Conservation (phyloP, 768 basidiomycete genomes). For the Russula vinacea region DNA sequence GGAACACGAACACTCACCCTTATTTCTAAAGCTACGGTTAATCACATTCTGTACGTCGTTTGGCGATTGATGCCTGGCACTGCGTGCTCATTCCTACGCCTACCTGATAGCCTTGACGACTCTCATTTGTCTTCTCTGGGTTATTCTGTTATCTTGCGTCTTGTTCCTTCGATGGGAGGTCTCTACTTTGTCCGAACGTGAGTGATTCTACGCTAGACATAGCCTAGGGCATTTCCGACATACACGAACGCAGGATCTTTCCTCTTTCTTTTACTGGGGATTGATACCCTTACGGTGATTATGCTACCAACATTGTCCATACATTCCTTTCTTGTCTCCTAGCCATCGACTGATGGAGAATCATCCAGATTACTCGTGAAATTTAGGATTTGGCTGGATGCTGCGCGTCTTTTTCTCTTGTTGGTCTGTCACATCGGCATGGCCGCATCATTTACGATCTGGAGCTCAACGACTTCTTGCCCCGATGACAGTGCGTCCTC, state of each 20-base stretch:
- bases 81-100: slow-evolving; percentile 7
- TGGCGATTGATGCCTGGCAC: not conserved
- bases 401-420: slow-evolving; percentile 48
- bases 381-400: slow-evolving; percentile 55
- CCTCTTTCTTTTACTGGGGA: slow-evolving; percentile 44
- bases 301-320: slow-evolving; percentile 46
- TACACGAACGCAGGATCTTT: slow-evolving; percentile 41
- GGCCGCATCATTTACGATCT: slow-evolving; percentile 44
- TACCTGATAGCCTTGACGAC: slow-evolving; percentile 42
- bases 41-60: slow-evolving; percentile 32
- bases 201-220: slow-evolving; percentile 29
- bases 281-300: slow-evolving; percentile 42
- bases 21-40: slow-evolving; percentile 34
- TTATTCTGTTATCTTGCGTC: slow-evolving; percentile 46
- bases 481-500: slow-evolving; percentile 41
- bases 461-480: slow-evolving; percentile 46
- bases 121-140: slow-evolving; percentile 49
- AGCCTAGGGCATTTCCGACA: not conserved
- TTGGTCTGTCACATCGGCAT: slow-evolving; percentile 45
- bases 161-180: slow-evolving; percentile 47
- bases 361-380: slow-evolving; percentile 42
- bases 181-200: slow-evolving; percentile 47
- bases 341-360: slow-evolving; percentile 27
- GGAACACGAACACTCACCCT: slow-evolving; percentile 31
- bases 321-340: slow-evolving; percentile 14